These are phyloP conservation scores for Globisporangium orthogonon DNA, from an alignment of 352 stramenopile genomes.

Conservation along the genomic window DNA sequence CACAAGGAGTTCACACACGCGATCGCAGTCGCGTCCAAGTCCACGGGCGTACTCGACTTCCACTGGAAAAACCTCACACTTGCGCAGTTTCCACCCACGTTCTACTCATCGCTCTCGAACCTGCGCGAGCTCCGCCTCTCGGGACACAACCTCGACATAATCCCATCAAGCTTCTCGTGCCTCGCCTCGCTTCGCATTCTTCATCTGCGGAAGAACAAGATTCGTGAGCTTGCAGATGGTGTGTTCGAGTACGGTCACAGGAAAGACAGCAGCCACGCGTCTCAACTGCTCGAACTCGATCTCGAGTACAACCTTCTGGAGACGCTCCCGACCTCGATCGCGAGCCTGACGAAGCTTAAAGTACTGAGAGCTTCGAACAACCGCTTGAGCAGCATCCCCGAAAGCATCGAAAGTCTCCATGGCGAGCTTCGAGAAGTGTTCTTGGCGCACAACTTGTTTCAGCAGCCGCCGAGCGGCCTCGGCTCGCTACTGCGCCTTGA, in stretches of 20 bases:
- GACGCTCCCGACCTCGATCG: conserved; percentile 33
- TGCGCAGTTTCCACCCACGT: conserved; percentile 31
- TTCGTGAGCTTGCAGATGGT: conserved; percentile 32
- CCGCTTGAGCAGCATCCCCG: conserved; percentile 25
- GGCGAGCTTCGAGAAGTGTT: conserved; percentile 27
- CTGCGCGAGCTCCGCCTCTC: conserved; percentile 58
- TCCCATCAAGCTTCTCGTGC: conserved; percentile 29
- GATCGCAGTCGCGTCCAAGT: conserved; percentile 24
- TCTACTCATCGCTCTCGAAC: conserved; percentile 34
- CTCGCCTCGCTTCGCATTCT: conserved; percentile 44
- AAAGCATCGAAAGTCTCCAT: conserved; percentile 25
- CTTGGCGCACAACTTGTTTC: conserved; percentile 52
- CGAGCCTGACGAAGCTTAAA: conserved; percentile 28
- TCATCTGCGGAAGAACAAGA: conserved; percentile 56
- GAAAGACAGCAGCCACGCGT: background rate
- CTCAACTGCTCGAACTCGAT: conserved; percentile 45
- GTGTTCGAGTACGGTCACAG: conserved; percentile 20
- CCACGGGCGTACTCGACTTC: conserved; percentile 42
- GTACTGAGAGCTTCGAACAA: conserved; percentile 49
- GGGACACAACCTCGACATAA: conserved; percentile 33
- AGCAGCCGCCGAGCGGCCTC: conserved; percentile 19
- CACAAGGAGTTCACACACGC: conserved; percentile 43
- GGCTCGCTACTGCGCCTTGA: conserved; percentile 23
- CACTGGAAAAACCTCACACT: conserved; percentile 63
- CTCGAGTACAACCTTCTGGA: conserved; percentile 59